Base-by-base conservation (phyloP, 2,329 filamentous ascomycete genomes). In the Ceratocystis papillata region DNA sequence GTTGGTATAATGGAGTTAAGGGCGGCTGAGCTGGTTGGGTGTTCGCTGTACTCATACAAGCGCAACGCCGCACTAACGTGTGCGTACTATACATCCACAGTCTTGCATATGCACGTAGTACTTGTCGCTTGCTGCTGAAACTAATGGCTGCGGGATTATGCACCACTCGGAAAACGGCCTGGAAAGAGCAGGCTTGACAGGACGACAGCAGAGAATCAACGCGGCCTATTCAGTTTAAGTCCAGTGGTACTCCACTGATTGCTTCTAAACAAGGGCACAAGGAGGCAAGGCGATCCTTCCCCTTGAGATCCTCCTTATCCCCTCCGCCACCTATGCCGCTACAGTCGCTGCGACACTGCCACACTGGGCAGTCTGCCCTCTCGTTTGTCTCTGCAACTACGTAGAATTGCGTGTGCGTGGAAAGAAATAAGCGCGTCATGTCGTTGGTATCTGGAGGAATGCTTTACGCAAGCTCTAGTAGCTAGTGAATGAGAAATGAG, bases 41-140 rank as follows among this genome's bases (percentile, higher is more conserved):
- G 37, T 15, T 41, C 4, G 37, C 10, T 41, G 37, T 41, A 2
- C 37, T 41, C 37, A 41, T 41, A 22, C 46, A 50, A 50, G 46
- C 46, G 20, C 17, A 41, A 41, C 37, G 37, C 37, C 37, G 37
- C 37, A 15, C 37, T 41, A 41, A 12, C 37, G 37, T 41, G 37
- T 41, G 37, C 10, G 37, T 41, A 15, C 37, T 41, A 41, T 41
- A 41, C 37, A 41, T 8, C 5, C 20, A n/a, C 8, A 48, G 17
- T 48, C 22, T 30, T 17, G 8, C 30, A 28, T 57, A 37, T 37
- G 17, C 55, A 30, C n/a, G 55, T 57, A 30, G 55, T 12, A 59
- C 55, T 37, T 22, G 17, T 25, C 33, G 55, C 55, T 59, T 37
- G 55, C 55, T 8, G 28, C 55, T 59, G 55, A 59, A 59, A 59